A percentile compares a stretch with the other conserved stretches of the same genome.
phyloP scores from a whole-genome alignment of 1,284 basidiomycete genomes.

The Vanrija sp. region DNA sequence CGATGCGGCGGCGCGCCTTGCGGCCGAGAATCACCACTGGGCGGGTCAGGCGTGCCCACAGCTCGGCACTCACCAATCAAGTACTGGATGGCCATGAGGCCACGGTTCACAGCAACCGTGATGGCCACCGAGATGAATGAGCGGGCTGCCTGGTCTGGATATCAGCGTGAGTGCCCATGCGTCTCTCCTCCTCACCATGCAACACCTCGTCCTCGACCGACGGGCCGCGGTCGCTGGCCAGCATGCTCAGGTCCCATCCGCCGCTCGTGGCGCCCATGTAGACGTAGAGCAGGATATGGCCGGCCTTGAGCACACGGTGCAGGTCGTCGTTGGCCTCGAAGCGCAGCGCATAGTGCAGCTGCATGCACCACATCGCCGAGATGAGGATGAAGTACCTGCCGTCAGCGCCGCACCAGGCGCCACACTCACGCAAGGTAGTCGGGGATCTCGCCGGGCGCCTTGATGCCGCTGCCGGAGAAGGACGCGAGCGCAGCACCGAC shows the following conservation, averaged over 20 bases:
- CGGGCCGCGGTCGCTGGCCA: neutral
- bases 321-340: constrained; percentile 27
- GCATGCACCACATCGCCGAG: constrained; percentile 24
- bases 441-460: too few species aligned
- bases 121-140: constrained; percentile 24
- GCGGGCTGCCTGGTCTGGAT: too few species aligned
- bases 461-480: too few species aligned
- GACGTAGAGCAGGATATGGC: constrained; percentile 26
- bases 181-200: neutral
- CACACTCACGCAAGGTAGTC: too few species aligned
- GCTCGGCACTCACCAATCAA: neutral
- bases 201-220: neutral
- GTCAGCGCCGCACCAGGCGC: too few species aligned
- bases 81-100: constrained; percentile 25
- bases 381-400: constrained; percentile 24
- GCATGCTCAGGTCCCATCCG: constrained; percentile 24
- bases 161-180: neutral
- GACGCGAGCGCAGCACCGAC: too few species aligned
- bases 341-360: constrained; percentile 28
- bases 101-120: constrained; percentile 17
- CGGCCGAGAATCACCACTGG: neutral
- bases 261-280: constrained; percentile 32
- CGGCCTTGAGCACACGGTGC: constrained; percentile 22
- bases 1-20: neutral
- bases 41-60: too few species aligned